Percentiles rank a stretch among this genome's conserved stretches.
Conservation (phyloP, 2,329 filamentous ascomycete genomes). For the Fusarium chaquense region DNA sequence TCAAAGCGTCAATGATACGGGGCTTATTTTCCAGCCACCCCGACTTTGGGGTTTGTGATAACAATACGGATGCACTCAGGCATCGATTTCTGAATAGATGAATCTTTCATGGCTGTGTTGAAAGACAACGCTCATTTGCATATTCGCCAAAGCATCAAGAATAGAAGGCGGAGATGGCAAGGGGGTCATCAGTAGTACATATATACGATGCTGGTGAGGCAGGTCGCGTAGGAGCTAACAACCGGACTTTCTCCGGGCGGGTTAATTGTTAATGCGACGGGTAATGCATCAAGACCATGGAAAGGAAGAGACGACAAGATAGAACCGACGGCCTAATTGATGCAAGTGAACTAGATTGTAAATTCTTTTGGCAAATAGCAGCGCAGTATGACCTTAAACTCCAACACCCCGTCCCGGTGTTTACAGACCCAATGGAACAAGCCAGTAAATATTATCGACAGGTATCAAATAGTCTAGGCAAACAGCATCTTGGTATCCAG, state of each 20-base stretch:
- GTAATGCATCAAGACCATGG: slow-evolving; percentile 19
- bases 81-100: slow-evolving; percentile 24
- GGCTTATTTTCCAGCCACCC: slow-evolving; percentile 60
- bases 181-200: slow-evolving; percentile 32
- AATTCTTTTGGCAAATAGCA: slow-evolving; percentile 41
- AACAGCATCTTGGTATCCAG: slow-evolving; percentile 84
- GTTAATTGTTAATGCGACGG: slow-evolving; percentile 43
- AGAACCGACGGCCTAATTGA: slow-evolving; percentile 14
- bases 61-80: slow-evolving; percentile 37
- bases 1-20: slow-evolving; percentile 40
- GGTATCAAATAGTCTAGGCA: slow-evolving; percentile 62
- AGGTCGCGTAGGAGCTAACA: slow-evolving; percentile 35
- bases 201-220: slow-evolving; percentile 14
- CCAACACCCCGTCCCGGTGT: slow-evolving; percentile 43
- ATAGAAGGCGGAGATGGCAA: slow-evolving; percentile 21
- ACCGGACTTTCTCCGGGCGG: slow-evolving; percentile 45
- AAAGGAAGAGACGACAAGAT: slow-evolving; percentile 1
- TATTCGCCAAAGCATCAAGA: slow-evolving; percentile 40
- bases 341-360: slow-evolving; percentile 12
- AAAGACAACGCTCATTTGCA: slow-evolving; percentile 31
- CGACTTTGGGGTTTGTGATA: slow-evolving; percentile 64
- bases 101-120: slow-evolving; percentile 41
- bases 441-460: slow-evolving; percentile 45
- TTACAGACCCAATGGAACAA: slow-evolving; percentile 42
- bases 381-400: slow-evolving; percentile 46